Base-by-base conservation (phyloP, 805 yeast species). In the Yarrowia sp. region DNA sequence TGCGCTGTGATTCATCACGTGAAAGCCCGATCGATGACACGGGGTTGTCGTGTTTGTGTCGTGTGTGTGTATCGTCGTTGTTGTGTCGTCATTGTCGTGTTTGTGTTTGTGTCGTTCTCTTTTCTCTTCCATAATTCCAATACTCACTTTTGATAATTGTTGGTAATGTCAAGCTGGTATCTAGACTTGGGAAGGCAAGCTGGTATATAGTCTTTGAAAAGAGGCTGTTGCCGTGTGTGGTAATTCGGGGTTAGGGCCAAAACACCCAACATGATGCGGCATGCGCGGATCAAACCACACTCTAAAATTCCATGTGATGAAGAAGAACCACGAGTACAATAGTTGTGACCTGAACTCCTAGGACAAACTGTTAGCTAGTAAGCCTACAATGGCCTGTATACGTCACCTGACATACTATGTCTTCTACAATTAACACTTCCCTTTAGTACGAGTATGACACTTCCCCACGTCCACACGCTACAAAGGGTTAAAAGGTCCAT, bases 251-350 rank as follows among this genome's bases (percentile, higher is more conserved):
- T 36, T 51, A 38, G 58, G 58, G 58, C n/a, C 8, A 13, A n/a
- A 22, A 28, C 39, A 36, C 58, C 35, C 42, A 36, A 51, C 42
- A 50, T 13, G n/a, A 36, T 22, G 57, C 57, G 15, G 17, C 57
- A 50, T 51, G 58, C 43, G 58, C 35, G 57, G 58, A 51, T 51
- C 58, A 36, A 36, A 15, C 55, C 57, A 50, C 58, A 51, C 58
- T 36, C 13, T 51, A n/a, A n/a, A n/a, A 51, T 8, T 51, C 50
- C 53, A 48, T 48, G 17, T 48, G 55, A 48, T 33, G 28, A 31
- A 48, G 17, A 28, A 5, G 17, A 14, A 4, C 6, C 5, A 1
- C 10, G 3, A 17, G 44, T 9, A 6, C n/a, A 22, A 3, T 22
- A 22, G 4, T 22, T 3, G 28, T 22, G 28, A 22, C 3, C 28